Base-by-base conservation (phyloP, 306 rosid genomes). In the Lathyrus sativus region DNA sequence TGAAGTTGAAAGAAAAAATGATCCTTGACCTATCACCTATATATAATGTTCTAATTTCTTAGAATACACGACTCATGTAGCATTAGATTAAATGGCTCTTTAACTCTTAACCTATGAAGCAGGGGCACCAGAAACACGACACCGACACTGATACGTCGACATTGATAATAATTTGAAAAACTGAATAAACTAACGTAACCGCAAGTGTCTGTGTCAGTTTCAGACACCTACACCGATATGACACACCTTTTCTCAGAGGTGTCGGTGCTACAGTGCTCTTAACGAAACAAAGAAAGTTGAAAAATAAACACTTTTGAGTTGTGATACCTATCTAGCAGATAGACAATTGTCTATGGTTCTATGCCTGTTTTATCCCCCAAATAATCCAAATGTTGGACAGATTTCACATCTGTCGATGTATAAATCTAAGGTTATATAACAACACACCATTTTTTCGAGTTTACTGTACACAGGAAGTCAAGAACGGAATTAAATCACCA, bases 31-130 rank as follows among this genome's bases (percentile, higher is more conserved):
- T 29, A 44, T 65, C 14, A 33, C 58, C 28, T 43, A 55, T 65
- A 9, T 44, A 43, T 44, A 65, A 17, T 65, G 19, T 43, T 67
- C 11, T 33, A 46, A 11, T 66, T 33, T 63, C 24, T 56, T 28
- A 48, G 53, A 56, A 45, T 66, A 15, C 43, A 13, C 5, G 28
- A 19, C 55, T 73, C 26, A 9, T 54, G 28, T 17, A 54, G 28
- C 18, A 73, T 43, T 54, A 12, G 24, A 63, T 53, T 50, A 42
- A 49, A 62, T 50, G 18, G 54, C 38, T 72, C 9, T 72, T 61
- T 61, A 39, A 72, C 51, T 19, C 60, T 43, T 44, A 29, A 65
- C 45, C 26, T 24, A 24, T 24, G 26, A 24, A 24, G 26, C 2
- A 24, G 2, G 26, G 2, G 2, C 26, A 24, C 26, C 26, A 2